Evolutionary conservation across 164 flowering plant genomes (phyloP).

Genomic region (Piper betle): DNA sequence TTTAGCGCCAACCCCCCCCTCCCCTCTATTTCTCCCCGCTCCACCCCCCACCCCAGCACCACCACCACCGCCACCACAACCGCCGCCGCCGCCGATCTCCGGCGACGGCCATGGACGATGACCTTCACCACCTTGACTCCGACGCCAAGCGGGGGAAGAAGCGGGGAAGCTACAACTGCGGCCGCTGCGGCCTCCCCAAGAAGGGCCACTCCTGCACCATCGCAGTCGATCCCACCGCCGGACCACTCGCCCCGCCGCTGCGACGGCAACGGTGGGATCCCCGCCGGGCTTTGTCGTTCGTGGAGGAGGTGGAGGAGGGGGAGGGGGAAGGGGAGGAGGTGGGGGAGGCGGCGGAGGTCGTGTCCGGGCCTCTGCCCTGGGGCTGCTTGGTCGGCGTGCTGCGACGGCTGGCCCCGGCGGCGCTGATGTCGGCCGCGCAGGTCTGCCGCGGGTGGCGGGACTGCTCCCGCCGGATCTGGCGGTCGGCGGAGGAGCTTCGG

Average conservation of each 20-base stretch:
- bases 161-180: constrained; percentile 84
- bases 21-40: neutral
- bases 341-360: neutral
- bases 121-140: neutral
- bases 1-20: neutral
- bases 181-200: constrained; percentile 86
- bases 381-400: constrained; percentile 65
- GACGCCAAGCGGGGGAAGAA: constrained; percentile 32
- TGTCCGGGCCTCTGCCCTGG: neutral
- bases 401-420: constrained; percentile 66
- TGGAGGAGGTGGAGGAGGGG: constrained; percentile 20
- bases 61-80: neutral
- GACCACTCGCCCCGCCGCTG: constrained; percentile 8
- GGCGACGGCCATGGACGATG: neutral
- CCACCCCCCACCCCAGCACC: neutral
- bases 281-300: constrained; percentile 68
- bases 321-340: constrained; percentile 13
- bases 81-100: neutral
- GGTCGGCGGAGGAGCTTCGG: constrained; percentile 69
- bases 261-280: constrained; percentile 9
- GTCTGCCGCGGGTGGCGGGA: constrained; percentile 93
- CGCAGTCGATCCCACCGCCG: constrained; percentile 6
- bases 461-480: constrained; percentile 53
- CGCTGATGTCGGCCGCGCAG: constrained; percentile 54
- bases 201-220: constrained; percentile 62